A percentile compares a stretch with the other conserved stretches of the same genome.
Conservation (phyloP, 495 filamentous ascomycete genomes). For the Penicillium flavigenum region DNA sequence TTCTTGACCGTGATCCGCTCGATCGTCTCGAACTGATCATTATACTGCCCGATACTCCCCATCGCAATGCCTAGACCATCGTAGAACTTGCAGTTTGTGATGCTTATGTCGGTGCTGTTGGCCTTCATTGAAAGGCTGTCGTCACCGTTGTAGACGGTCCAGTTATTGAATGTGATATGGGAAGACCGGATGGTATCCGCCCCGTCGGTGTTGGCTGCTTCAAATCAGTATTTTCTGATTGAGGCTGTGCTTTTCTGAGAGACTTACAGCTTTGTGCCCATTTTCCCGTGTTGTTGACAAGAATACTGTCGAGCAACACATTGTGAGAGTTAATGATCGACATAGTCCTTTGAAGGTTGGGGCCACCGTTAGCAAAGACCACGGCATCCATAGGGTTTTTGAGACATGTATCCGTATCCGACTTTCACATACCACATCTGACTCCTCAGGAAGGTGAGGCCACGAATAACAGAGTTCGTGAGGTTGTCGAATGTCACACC, state of each 20-base stretch:
- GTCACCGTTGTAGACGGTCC: slow-evolving; percentile 39
- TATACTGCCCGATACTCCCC: slow-evolving; percentile 49
- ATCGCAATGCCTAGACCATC: slow-evolving; percentile 38
- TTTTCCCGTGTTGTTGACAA: slow-evolving; percentile 41
- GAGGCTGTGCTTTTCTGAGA: too few relatives aligned
- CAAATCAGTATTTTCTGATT: background rate
- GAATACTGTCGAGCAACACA: slow-evolving; percentile 36
- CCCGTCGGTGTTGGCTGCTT: slow-evolving; percentile 39
- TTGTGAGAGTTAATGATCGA: slow-evolving; percentile 39
- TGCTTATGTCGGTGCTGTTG: slow-evolving; percentile 40
- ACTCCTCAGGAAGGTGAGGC: slow-evolving; percentile 40
- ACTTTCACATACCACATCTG: slow-evolving; percentile 43
- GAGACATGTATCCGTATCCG: background rate
- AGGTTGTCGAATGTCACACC: slow-evolving; percentile 38
- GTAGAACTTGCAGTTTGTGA: slow-evolving; percentile 36
- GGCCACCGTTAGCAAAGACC: background rate
- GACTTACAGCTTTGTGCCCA: slow-evolving; percentile 18
- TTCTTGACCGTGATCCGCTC: slow-evolving; percentile 38
- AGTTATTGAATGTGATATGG: slow-evolving; percentile 35
- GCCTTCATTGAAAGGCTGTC: slow-evolving; percentile 40
- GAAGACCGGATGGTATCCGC: slow-evolving; percentile 36
- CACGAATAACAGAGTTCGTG: slow-evolving; percentile 35
- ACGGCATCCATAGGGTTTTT: background rate
- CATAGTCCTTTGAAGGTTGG: slow-evolving; percentile 22
- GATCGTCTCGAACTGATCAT: slow-evolving; percentile 37